Percentiles rank a stretch among this genome's conserved stretches.
These are phyloP conservation scores for Cystofilobasidium bisporidii DNA, from an alignment of 768 basidiomycete genomes.

Conservation along the genomic window DNA sequence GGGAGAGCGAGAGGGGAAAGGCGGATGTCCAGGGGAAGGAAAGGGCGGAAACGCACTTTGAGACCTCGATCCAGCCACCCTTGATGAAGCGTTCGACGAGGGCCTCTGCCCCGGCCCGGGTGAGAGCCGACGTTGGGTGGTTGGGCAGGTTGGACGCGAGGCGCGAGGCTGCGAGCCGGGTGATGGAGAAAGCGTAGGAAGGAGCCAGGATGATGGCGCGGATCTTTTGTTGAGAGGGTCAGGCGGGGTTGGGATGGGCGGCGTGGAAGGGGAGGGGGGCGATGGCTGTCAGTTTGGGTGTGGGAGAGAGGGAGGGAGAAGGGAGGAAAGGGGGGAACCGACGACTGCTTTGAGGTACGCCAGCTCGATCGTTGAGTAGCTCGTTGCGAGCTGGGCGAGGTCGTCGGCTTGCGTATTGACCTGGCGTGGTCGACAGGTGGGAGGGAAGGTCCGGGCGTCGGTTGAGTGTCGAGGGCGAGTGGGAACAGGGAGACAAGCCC, in stretches of 20 bases:
- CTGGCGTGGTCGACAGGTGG: no score
- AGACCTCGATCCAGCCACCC: slow-evolving; percentile 45
- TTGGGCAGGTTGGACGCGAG: slow-evolving; percentile 50
- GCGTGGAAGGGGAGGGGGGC: no score
- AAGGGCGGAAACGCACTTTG: slow-evolving; percentile 46
- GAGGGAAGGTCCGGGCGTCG: no score
- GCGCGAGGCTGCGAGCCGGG: slow-evolving; percentile 65
- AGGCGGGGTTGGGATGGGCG: no score
- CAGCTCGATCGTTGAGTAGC: slow-evolving; percentile 68
- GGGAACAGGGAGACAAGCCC: no score
- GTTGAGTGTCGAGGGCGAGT: no score
- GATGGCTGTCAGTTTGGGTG: not conserved
- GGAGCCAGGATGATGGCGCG: slow-evolving; percentile 80
- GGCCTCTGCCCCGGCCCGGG: slow-evolving; percentile 62
- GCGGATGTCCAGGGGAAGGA: not conserved
- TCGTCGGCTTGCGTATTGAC: slow-evolving; percentile 72
- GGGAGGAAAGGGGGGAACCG: slow-evolving; percentile 35
- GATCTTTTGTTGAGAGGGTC: no score
- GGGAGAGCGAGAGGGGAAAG: not conserved
- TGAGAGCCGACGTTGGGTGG: slow-evolving; percentile 49
- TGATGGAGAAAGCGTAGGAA: slow-evolving; percentile 61
- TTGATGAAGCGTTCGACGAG: slow-evolving; percentile 59
- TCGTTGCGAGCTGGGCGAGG: slow-evolving; percentile 73
- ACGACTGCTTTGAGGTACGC: slow-evolving; percentile 76
- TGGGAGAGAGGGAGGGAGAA: not conserved